These are phyloP conservation scores for Lodderomyces beijingensis DNA, from an alignment of 1,139 yeast species.

Conservation along the genomic window DNA sequence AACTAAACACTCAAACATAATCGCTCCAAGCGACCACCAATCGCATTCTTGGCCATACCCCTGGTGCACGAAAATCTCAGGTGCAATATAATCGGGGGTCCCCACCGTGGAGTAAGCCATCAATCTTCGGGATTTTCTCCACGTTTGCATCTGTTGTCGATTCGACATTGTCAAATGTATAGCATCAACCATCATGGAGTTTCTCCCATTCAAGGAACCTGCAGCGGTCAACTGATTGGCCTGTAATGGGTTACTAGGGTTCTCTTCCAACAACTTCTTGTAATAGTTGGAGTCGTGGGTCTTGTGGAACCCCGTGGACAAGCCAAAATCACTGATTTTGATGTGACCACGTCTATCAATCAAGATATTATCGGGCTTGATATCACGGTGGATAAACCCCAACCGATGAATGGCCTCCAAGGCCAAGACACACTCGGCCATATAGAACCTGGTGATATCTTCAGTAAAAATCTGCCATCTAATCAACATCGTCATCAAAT, in stretches of 20 bases:
- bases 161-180: slow-evolving; percentile 94
- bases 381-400: slow-evolving; percentile 77
- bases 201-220: slow-evolving; percentile 35
- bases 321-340: slow-evolving; percentile 76
- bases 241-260: slow-evolving; percentile 22
- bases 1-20: slow-evolving; percentile 96
- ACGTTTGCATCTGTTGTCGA: slow-evolving; percentile 95
- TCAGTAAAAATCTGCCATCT: slow-evolving; percentile 86
- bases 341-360: slow-evolving; percentile 80
- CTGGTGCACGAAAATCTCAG: slow-evolving; percentile 93
- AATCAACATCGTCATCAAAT: slow-evolving; percentile 81
- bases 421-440: slow-evolving; percentile 84
- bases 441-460: slow-evolving; percentile 77
- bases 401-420: slow-evolving; percentile 78
- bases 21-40: slow-evolving; percentile 99
- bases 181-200: slow-evolving; percentile 91
- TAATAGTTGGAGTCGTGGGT: slow-evolving; percentile 80
- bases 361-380: slow-evolving; percentile 75
- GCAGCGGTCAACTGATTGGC: slow-evolving; percentile 15
- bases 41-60: slow-evolving; percentile 99
- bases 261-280: slow-evolving; percentile 64
- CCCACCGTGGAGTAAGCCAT: slow-evolving; percentile 99
- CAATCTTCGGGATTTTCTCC: slow-evolving; percentile 92
- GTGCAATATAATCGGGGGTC: slow-evolving; percentile 98
- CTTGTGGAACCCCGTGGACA: slow-evolving; percentile 81